Conservation (phyloP, 345 rosid species). For the Turritis glabra region DNA sequence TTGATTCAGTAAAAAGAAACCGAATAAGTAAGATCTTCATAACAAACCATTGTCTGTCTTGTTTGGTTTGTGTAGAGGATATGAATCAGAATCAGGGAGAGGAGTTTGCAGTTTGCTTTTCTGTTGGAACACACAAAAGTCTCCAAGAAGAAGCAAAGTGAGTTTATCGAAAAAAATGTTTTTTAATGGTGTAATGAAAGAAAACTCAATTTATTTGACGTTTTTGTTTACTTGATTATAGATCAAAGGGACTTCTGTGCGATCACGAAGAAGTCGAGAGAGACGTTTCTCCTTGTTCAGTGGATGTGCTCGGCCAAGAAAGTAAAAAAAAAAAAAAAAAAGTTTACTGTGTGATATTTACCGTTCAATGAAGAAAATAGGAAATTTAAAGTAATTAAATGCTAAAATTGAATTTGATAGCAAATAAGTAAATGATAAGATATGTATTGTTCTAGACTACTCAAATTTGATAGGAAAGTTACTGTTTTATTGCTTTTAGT, state of each 20-base stretch:
- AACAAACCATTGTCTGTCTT: constrained; percentile 8
- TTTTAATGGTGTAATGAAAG: background rate
- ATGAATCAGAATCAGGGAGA: constrained; percentile 70
- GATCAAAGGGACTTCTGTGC: constrained; percentile 56
- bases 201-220: background rate
- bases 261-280: constrained; percentile 46
- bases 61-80: constrained; percentile 51
- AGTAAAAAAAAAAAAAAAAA: constrained; percentile 41
- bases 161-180: background rate
- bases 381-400: background rate
- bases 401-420: background rate
- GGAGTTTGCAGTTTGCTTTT: constrained; percentile 83
- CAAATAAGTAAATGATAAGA: background rate
- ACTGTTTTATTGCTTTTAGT: background rate
- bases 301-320: constrained; percentile 62
- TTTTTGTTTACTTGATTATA: constrained; percentile 33
- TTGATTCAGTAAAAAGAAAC: background rate
- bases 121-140: constrained; percentile 73
- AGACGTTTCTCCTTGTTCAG: constrained; percentile 68
- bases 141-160: constrained; percentile 63
- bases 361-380: background rate
- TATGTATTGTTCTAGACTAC: background rate
- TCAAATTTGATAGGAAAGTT: background rate
- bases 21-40: background rate
- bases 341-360: constrained; percentile 25